phyloP scores from a whole-genome alignment of 306 rosid genomes.

The Dalbergia cochinchinensis region DNA sequence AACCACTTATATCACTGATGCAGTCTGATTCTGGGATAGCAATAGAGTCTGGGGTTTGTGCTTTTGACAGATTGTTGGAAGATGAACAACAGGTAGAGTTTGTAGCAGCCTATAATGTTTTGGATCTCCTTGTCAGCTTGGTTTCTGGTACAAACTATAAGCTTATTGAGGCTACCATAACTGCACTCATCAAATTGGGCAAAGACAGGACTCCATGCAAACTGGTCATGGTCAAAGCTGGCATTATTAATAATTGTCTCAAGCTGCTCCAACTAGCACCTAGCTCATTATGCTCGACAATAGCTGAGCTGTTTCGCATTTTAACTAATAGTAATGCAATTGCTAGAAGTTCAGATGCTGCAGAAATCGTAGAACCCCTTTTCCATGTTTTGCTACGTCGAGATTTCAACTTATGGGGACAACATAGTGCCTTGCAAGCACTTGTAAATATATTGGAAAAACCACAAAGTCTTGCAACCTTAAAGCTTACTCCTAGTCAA shows the following conservation, averaged over 20 bases:
- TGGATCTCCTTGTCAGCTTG: conserved; percentile 87
- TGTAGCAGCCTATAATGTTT: conserved; percentile 73
- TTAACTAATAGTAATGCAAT: conserved; percentile 88
- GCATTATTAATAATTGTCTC: conserved; percentile 80
- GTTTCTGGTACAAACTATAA: conserved; percentile 80
- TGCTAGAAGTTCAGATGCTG: conserved; percentile 92
- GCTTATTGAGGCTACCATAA: conserved; percentile 81
- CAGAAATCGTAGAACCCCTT: conserved; percentile 93
- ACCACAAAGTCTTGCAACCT: conserved; percentile 92
- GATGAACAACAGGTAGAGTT: conserved; percentile 87
- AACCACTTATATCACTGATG: conserved; percentile 82
- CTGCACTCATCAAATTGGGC: conserved; percentile 86
- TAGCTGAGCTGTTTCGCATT: conserved; percentile 94
- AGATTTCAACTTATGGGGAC: conserved; percentile 96
- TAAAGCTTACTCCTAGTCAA: conserved; percentile 94
- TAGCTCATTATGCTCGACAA: conserved; percentile 89
- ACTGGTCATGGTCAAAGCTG: conserved; percentile 87
- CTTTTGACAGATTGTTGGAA: conserved; percentile 90
- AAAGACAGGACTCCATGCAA: conserved; percentile 88
- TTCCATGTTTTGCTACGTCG: conserved; percentile 82
- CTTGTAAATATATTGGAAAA: conserved; percentile 97
- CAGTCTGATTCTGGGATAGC: conserved; percentile 69
- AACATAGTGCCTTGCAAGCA: conserved; percentile 98
- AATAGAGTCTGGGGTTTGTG: conserved; percentile 87
- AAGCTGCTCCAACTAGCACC: conserved; percentile 80